Evolutionary conservation across 2,329 filamentous ascomycete genomes (phyloP), one percentile per base, ranked within the genome.

Genomic region (Cladorrhinum sp.): DNA sequence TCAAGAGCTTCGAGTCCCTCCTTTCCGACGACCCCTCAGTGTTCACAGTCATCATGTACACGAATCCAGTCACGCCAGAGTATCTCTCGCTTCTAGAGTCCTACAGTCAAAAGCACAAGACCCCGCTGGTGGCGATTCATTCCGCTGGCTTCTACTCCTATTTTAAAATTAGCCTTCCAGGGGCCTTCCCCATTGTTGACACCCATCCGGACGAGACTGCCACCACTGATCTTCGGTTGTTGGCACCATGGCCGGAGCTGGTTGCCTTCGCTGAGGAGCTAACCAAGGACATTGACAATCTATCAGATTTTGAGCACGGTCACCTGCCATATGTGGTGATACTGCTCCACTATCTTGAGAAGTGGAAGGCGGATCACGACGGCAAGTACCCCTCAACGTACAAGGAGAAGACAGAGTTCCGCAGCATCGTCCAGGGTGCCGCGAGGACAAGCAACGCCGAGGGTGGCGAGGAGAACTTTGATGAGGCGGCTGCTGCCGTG

Each of bases 391-490:
- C 95, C 3, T 79, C 79, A 10, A 88, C 81, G 2, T 97, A 96
- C 76, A 86, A 88, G 64, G 92, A 98, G 65, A 99, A 99, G 78
- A 87, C 81, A 7, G 87, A 87, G 13, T 98, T 99, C 72, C 83
- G 90, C 59, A 83, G 87, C 25, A 75, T 88, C 12, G 85, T 99
- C 1, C 79, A 85, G 10, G 79, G 81, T 5, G 85, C 83, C 2
- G 84, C 89, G 67, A 85, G 92, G 67, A 90, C 79, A 55, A 78
- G 88, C 67, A 96, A 86, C 60, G 74, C 91, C 0, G 92, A 96
- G 73, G 93, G 92, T 50, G 91, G 90, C 59, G 95, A 99, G 72
- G 95, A 99, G 77, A 99, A 99, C 74, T 99, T 92, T 70, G 92
- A 97, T 62, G 95, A 99, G 75, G 96, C 95, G 3, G 86, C 88